Base-by-base conservation (phyloP, 1,284 basidiomycete species). In the Schizophyllum commune region DNA sequence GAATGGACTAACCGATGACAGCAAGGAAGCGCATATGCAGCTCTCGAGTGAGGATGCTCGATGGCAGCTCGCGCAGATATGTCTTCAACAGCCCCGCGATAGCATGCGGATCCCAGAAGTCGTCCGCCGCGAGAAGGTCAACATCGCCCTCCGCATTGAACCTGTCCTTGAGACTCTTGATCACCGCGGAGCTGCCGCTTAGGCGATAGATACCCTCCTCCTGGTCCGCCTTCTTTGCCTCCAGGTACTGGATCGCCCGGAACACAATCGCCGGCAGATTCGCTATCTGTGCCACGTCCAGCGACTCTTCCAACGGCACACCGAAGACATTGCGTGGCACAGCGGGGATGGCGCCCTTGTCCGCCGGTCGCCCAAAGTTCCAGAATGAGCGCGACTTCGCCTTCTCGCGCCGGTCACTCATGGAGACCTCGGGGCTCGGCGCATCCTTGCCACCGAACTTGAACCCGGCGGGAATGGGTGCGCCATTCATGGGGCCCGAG, bases 191-290 rank as follows among this genome's bases (percentile, higher is more conserved):
- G 69, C 91, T 94, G 7, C 94, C 95, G 68, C 91, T 94, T 60
- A 99, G 77, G 59, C 96, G 87, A 75, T 99, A 99, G 66, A 99
- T 97, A 47, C 96, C 96, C 75, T 99, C 96, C 71, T 99, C 96
- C 68, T 92, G 86, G 66, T 97, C 92, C 9, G 96, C 96, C 69
- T 92, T 84, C 74, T 94, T 94, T 34, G 86, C 83, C 77, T 96
- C 92, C 60, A 96, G 77, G 74, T 93, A 96, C 69, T 94, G 86
- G 67, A 96, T 94, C 68, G 91, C 94, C 60, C 96, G 86, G 78
- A 96, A 98, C 33, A 98, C 90, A 63, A 99, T 92, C 3, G 95
- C 93, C 0, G 96, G 97, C 19, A 99, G 79, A 66, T 91, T 89
- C 59, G 91, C 92, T 62, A 98, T 91, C 70, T 92, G 85, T 5